phyloP scores from a whole-genome alignment of 495 filamentous ascomycete genomes.

The Daldinia vernicosa region DNA sequence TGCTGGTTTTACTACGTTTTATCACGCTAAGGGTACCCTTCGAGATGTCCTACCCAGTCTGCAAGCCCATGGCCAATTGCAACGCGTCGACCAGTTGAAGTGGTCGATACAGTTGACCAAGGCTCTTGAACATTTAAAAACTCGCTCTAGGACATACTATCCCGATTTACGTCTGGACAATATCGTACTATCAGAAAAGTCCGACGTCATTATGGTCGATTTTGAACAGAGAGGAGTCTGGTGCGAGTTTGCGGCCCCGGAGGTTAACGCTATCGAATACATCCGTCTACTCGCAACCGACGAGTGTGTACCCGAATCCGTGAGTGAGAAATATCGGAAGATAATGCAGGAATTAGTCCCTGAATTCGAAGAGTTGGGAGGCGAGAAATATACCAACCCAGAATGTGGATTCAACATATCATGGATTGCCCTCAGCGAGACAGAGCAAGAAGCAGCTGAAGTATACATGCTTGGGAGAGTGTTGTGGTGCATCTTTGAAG shows the following conservation, averaged over 20 bases:
- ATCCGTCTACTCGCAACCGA: constrained; percentile 51
- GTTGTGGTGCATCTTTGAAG: constrained; percentile 64
- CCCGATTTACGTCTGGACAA: constrained; percentile 62
- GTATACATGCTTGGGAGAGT: constrained; percentile 63
- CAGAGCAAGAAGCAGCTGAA: constrained; percentile 58
- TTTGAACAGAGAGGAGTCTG: constrained; percentile 63
- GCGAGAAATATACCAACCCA: constrained; percentile 50
- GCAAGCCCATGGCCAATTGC: constrained; percentile 50
- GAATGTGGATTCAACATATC: constrained; percentile 56
- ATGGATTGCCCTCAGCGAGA: constrained; percentile 53
- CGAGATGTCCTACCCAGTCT: constrained; percentile 55
- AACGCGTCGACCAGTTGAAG: constrained; percentile 48
- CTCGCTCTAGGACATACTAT: constrained; percentile 53
- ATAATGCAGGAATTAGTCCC: constrained; percentile 51
- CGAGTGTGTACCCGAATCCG: constrained; percentile 44
- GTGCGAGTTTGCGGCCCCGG: constrained; percentile 60
- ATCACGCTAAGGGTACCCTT: constrained; percentile 53
- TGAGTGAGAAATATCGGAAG: constrained; percentile 45
- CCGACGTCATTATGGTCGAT: constrained; percentile 59
- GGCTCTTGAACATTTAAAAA: constrained; percentile 52
- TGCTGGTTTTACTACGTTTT: constrained; percentile 57
- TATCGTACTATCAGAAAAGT: constrained; percentile 52
- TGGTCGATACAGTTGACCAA: constrained; percentile 57
- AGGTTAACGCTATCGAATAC: constrained; percentile 60
- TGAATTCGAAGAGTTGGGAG: constrained; percentile 49